Base-by-base conservation (phyloP, 1,284 basidiomycete species). In the Takashimella tepidaria region DNA sequence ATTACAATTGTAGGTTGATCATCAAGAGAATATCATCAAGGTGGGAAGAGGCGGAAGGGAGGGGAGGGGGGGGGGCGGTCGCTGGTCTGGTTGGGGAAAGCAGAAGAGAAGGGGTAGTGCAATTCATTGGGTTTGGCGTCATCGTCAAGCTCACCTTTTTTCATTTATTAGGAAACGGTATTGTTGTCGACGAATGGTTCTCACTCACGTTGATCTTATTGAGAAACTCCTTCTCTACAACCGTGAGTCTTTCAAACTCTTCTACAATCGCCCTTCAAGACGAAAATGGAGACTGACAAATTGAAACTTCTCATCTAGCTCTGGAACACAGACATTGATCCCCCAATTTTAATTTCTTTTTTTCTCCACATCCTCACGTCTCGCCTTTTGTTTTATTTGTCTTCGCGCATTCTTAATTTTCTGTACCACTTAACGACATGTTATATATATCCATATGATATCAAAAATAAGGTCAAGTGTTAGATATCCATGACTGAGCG, bases 191-290 rank as follows among this genome's bases (percentile, higher is more conserved):
- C 83, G 95, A 51, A 98, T 98, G 95, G 90, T 98, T 11, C 79
- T 98, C 53, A 98, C 95, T 0, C 95, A 98, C 73, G 73, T 76
- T 57, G 93, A 97, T 76, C 80, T 97, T 57, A 96, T 97, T 64
- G 92, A 97, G 76, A 97, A 96, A 76, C 81, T 96, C 19, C 79
- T 97, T 23, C 90, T 95, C 68, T 97, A 96, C 77, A 96, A 95
- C 77, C 92, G 92, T 96, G 61, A 68, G 91, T 84, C 13, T 23
- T 16, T 37, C 31, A n/a, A n/a, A n/a, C n/a, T n/a, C n/a, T n/a
- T n/a, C n/a, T n/a, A n/a, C n/a, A n/a, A n/a, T n/a, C n/a, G n/a
- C n/a, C n/a, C n/a, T n/a, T n/a, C n/a, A n/a, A n/a, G n/a, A n/a
- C n/a, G n/a, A n/a, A n/a, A n/a, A n/a, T n/a, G n/a, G n/a, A n/a